Percentiles rank a stretch among this genome's conserved stretches.
Conservation (phyloP, 192 early-diverging fungal species). For the Gaertneriomyces sp. region DNA sequence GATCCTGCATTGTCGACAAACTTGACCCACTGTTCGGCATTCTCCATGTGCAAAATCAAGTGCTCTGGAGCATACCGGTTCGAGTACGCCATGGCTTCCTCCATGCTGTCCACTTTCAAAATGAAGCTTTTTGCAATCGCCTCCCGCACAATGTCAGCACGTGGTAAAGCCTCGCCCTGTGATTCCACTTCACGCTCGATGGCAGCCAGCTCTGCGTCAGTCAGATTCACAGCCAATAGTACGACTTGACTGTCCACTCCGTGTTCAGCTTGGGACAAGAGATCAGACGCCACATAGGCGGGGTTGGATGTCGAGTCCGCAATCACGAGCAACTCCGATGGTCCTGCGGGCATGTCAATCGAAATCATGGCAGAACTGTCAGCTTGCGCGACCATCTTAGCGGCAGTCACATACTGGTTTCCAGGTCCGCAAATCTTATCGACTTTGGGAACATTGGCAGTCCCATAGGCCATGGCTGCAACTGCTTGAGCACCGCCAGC, state of each 20-base stretch:
- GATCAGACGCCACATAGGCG: slow-evolving; percentile 90
- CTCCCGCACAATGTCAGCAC: slow-evolving; percentile 83
- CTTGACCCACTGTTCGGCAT: slow-evolving; percentile 62
- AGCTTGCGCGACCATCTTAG: slow-evolving; percentile 97
- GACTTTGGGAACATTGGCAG: slow-evolving; percentile 92
- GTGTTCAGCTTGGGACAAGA: slow-evolving; percentile 97
- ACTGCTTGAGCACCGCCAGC: slow-evolving; percentile 99
- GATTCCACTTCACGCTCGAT: slow-evolving; percentile 77
- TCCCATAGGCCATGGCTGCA: slow-evolving; percentile 98
- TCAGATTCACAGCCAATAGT: slow-evolving; percentile 77
- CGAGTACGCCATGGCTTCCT: slow-evolving; percentile 84
- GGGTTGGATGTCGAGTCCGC: slow-evolving; percentile 82
- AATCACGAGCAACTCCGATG: slow-evolving; percentile 98
- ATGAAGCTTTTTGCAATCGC: slow-evolving; percentile 84
- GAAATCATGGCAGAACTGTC: slow-evolving; percentile 89
- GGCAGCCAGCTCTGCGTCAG: slow-evolving; percentile 59
- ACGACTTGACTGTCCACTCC: slow-evolving; percentile 95
- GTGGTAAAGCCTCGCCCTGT: slow-evolving; percentile 82
- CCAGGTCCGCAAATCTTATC: slow-evolving; percentile 99
- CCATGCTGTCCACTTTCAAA: slow-evolving; percentile 63
- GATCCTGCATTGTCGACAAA: slow-evolving; percentile 86
- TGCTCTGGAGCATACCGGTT: slow-evolving; percentile 98
- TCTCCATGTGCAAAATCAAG: slow-evolving; percentile 87
- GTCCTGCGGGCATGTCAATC: slow-evolving; percentile 99
- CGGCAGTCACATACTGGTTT: slow-evolving; percentile 99